Conservation (phyloP, 2,329 filamentous ascomycete genomes). For the Chaetomiaceae sp. region DNA sequence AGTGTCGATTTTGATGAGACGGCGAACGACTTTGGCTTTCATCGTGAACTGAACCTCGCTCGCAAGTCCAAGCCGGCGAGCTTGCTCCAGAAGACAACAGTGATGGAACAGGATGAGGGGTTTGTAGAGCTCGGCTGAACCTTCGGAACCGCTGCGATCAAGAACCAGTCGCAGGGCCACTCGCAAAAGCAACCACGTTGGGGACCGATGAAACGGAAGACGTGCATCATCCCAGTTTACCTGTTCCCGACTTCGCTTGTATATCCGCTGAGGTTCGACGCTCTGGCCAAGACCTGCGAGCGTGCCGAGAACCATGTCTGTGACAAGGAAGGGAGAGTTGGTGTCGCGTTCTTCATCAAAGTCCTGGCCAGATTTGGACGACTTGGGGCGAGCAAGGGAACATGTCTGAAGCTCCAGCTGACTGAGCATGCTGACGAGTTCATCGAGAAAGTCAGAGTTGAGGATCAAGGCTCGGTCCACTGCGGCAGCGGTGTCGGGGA, state of each 20-base stretch:
- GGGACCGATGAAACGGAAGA: slow-evolving; percentile 18
- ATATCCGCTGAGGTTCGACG: slow-evolving; percentile 9
- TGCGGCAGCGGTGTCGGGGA: slow-evolving; percentile 16
- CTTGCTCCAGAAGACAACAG: slow-evolving; percentile 10
- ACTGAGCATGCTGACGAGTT: slow-evolving; percentile 5
- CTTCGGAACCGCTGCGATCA: neutral
- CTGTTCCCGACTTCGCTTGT: slow-evolving; percentile 22
- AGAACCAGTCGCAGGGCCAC: slow-evolving; percentile 20
- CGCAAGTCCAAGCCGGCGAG: neutral
- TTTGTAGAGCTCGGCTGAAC: slow-evolving; percentile 15
- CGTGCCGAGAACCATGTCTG: slow-evolving; percentile 14
- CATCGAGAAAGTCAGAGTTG: neutral
- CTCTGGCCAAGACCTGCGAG: slow-evolving; percentile 14
- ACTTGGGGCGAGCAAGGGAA: slow-evolving; percentile 13
- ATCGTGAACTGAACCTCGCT: slow-evolving; percentile 18
- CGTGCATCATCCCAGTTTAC: slow-evolving; percentile 9
- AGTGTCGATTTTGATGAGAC: slow-evolving; percentile 19
- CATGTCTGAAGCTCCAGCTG: slow-evolving; percentile 7
- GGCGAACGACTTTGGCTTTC: slow-evolving; percentile 17
- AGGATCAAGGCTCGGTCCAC: neutral
- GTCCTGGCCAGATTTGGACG: neutral
- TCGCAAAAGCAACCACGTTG: slow-evolving; percentile 22
- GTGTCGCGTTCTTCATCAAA: slow-evolving; percentile 18
- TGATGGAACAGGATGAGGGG: slow-evolving; percentile 17
- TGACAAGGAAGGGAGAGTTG: slow-evolving; percentile 13